These are phyloP conservation scores for Cordyceps tenuipes DNA, from an alignment of 2,329 filamentous ascomycete genomes.

Conservation along the genomic window DNA sequence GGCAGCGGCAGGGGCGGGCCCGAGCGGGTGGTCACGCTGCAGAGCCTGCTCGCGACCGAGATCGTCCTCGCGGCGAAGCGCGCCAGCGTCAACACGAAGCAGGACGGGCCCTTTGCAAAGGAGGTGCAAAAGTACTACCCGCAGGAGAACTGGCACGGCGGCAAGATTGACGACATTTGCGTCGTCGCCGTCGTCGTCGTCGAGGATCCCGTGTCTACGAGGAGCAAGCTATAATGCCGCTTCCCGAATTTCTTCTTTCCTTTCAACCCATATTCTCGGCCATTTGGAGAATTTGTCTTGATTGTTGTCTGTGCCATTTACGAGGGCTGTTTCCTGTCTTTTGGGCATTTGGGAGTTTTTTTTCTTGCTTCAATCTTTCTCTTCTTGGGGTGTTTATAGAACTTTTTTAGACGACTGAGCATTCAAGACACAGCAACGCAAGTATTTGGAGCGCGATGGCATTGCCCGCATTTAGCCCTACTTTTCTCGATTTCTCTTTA, in stretches of 20 bases:
- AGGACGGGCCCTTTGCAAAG: slow-evolving; percentile 89
- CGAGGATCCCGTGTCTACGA: slow-evolving; percentile 28
- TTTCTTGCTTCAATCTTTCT: neutral
- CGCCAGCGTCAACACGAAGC: slow-evolving; percentile 70
- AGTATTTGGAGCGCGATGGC: neutral
- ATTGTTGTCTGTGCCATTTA: neutral
- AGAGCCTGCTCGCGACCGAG: slow-evolving; percentile 69
- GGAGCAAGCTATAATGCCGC: slow-evolving; percentile 26
- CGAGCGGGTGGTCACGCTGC: slow-evolving; percentile 46
- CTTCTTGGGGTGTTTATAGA: neutral
- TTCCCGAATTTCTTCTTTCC: neutral
- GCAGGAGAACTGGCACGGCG: slow-evolving; percentile 77
- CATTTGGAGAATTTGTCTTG: neutral
- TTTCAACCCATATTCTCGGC: neutral
- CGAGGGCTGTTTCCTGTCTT: neutral
- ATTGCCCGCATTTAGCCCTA: neutral
- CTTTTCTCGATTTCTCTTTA: neutral
- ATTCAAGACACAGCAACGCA: slow-evolving; percentile 1
- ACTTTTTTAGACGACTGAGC: slow-evolving; percentile 6
- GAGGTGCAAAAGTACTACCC: slow-evolving; percentile 87
- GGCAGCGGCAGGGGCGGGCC: slow-evolving; percentile 16
- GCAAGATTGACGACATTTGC: slow-evolving; percentile 94
- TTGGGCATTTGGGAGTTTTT: slow-evolving; percentile 4
- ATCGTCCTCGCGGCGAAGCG: slow-evolving; percentile 76
- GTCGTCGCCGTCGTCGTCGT: slow-evolving; percentile 74